phyloP scores from a whole-genome alignment of 495 filamentous ascomycete species.

The Penicillium goetzii region DNA sequence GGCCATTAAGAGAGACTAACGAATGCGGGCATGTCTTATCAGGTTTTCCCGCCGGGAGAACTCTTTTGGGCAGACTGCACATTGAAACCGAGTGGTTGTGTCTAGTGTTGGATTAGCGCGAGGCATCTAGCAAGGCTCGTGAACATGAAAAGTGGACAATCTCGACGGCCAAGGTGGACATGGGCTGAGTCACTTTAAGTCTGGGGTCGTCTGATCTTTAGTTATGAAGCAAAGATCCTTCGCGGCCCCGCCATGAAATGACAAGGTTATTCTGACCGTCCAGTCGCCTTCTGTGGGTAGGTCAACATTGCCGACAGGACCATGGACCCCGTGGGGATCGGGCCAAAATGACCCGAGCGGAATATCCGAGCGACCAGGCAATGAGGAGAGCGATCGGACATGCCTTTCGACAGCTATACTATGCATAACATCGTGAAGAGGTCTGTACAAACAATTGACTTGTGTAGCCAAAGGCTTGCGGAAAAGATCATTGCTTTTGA shows the following conservation, averaged over 20 bases:
- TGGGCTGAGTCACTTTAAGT: background rate
- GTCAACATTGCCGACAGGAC: background rate
- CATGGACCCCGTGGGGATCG: conserved; percentile 6
- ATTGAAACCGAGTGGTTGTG: conserved; percentile 12
- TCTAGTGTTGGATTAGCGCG: conserved; percentile 1
- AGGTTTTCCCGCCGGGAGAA: conserved; percentile 19
- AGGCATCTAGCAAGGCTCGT: conserved; percentile 6
- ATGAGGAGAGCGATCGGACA: background rate
- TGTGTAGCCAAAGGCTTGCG: too few species aligned
- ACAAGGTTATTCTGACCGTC: background rate
- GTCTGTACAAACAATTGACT: too few species aligned
- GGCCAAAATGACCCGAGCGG: conserved; percentile 3
- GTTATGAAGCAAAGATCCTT: background rate
- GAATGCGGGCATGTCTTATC: conserved; percentile 16
- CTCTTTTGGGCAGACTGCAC: conserved; percentile 14
- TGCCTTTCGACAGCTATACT: too few species aligned
- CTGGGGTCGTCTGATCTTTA: background rate
- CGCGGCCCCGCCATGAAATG: background rate
- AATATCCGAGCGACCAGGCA: background rate
- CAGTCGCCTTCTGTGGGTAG: background rate
- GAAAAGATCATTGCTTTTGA: background rate
- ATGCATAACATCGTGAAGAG: too few species aligned
- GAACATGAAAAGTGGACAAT: conserved; percentile 16
- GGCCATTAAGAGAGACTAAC: conserved; percentile 6
- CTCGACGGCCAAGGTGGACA: conserved; percentile 3